A percentile compares a stretch with the other conserved stretches of the same genome.
Evolutionary conservation across 768 basidiomycete genomes (phyloP).

Genomic region (Mycena sanguinolenta): DNA sequence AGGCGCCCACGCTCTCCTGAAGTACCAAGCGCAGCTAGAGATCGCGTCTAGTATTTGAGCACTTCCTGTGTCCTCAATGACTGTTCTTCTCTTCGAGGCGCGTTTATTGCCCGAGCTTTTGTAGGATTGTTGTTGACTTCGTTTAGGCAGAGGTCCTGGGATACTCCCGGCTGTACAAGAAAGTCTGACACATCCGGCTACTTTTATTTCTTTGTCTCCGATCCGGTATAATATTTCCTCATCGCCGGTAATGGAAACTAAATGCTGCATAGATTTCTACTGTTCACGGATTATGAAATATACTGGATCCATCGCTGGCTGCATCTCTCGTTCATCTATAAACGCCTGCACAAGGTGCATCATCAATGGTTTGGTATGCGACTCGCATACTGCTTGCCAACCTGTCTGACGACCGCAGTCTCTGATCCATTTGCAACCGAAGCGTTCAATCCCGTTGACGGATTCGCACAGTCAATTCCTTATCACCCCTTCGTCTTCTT

Average conservation of each 20-base stretch:
- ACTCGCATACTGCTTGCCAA: background rate
- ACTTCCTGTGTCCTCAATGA: slow-evolving; percentile 88
- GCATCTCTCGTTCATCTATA: slow-evolving; percentile 90
- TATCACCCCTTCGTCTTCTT: slow-evolving; percentile 94
- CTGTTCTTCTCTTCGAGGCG: slow-evolving; percentile 95
- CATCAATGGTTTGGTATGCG: slow-evolving; percentile 96
- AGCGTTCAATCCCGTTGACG: slow-evolving; percentile 97
- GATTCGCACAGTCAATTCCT: slow-evolving; percentile 92
- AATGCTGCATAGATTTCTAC: slow-evolving; percentile 62
- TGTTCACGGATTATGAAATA: slow-evolving; percentile 94
- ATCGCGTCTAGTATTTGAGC: slow-evolving; percentile 80
- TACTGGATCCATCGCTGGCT: slow-evolving; percentile 97
- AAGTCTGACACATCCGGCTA: slow-evolving; percentile 85
- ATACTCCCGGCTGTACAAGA: slow-evolving; percentile 82
- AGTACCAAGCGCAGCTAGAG: slow-evolving; percentile 87
- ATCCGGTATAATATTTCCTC: slow-evolving; percentile 68
- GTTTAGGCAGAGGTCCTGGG: slow-evolving; percentile 94
- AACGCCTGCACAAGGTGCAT: slow-evolving; percentile 94
- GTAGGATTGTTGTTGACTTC: too few relatives aligned
- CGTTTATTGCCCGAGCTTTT: too few relatives aligned
- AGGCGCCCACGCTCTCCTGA: slow-evolving; percentile 92
- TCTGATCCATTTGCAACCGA: slow-evolving; percentile 98
- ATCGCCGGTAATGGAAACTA: slow-evolving; percentile 46
- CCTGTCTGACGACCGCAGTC: slow-evolving; percentile 61
- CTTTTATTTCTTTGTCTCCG: slow-evolving; percentile 73